These are phyloP conservation scores for Penium margaritaceum DNA, from an alignment of 139 green algal genomes.

Conservation along the genomic window DNA sequence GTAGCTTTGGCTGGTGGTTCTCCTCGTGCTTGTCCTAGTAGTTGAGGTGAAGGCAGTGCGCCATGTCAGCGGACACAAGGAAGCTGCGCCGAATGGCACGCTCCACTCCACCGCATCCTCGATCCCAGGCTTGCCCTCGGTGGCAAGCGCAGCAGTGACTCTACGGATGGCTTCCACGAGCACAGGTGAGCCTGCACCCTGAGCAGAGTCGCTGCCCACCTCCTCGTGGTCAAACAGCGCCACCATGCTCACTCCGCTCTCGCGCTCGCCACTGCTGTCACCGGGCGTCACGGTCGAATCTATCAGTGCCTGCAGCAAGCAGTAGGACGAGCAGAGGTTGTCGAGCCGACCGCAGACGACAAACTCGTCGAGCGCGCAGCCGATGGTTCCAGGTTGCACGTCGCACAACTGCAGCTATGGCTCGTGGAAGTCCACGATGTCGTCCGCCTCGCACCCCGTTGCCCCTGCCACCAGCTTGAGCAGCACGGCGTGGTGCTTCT, in stretches of 20 bases:
- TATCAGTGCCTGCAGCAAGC: constrained; percentile 48
- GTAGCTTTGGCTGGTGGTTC: constrained; percentile 50
- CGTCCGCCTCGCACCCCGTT: constrained; percentile 53
- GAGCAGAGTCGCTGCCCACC: constrained; percentile 66
- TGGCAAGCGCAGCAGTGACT: constrained; percentile 18
- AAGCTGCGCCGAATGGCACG: constrained; percentile 57
- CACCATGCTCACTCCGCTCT: constrained; percentile 64
- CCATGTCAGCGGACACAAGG: constrained; percentile 90
- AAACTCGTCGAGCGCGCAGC: constrained; percentile 76
- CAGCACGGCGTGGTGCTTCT: constrained; percentile 70
- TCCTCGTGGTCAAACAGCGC: constrained; percentile 96
- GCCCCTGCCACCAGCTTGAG: constrained; percentile 62
- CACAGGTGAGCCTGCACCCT: constrained; percentile 74
- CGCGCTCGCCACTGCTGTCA: constrained; percentile 12
- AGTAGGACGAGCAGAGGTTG: constrained; percentile 82
- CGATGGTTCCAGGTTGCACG: constrained; percentile 61
- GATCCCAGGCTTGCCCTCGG: constrained; percentile 22
- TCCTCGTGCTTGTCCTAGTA: constrained; percentile 46
- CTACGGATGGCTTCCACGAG: constrained; percentile 79
- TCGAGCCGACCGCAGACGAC: constrained; percentile 82
- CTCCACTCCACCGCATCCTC: constrained; percentile 22
- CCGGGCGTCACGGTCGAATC: no score
- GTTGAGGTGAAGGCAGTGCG: constrained; percentile 60
- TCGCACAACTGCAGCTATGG: constrained; percentile 91
- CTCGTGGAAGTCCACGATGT: constrained; percentile 91